These are phyloP conservation scores for Coccomyxa subellipsoidea DNA, from an alignment of 163 green algal genomes.

Conservation along the genomic window DNA sequence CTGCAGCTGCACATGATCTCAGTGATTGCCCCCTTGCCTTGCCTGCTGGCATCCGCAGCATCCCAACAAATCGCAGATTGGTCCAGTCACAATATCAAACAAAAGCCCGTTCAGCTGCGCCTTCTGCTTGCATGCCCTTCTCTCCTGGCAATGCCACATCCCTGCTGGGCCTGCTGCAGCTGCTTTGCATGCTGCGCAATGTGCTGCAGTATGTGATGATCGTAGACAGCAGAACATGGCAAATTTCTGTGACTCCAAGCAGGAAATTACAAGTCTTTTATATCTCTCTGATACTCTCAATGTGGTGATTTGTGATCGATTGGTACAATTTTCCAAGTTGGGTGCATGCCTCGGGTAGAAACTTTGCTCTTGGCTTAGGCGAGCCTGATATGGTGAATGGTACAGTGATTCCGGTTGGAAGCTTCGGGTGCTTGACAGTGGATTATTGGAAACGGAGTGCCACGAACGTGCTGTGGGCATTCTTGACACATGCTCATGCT, in stretches of 20 bases:
- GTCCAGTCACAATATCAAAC: no score
- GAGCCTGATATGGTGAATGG: neutral
- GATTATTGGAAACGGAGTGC: neutral
- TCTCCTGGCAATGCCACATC: no score
- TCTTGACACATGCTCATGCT: constrained; percentile 12
- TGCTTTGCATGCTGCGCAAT: constrained; percentile 2
- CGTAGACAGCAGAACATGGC: neutral
- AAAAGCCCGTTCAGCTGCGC: no score
- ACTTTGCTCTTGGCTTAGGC: neutral
- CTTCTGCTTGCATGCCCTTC: no score
- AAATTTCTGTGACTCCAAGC: neutral
- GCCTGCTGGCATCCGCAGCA: no score
- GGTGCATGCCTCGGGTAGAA: no score
- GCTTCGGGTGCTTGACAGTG: neutral
- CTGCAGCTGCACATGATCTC: no score
- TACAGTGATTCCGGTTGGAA: neutral
- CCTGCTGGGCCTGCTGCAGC: no score
- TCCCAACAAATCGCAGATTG: no score
- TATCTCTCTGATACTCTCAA: neutral
- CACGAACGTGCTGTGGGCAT: neutral
- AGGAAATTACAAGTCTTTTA: neutral
- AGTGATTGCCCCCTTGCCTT: no score
- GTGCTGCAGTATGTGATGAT: neutral
- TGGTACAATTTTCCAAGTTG: neutral
- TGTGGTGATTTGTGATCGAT: neutral